Evolutionary conservation across 2,329 filamentous ascomycete species (phyloP).

Genomic region (Fusarium burgessii): DNA sequence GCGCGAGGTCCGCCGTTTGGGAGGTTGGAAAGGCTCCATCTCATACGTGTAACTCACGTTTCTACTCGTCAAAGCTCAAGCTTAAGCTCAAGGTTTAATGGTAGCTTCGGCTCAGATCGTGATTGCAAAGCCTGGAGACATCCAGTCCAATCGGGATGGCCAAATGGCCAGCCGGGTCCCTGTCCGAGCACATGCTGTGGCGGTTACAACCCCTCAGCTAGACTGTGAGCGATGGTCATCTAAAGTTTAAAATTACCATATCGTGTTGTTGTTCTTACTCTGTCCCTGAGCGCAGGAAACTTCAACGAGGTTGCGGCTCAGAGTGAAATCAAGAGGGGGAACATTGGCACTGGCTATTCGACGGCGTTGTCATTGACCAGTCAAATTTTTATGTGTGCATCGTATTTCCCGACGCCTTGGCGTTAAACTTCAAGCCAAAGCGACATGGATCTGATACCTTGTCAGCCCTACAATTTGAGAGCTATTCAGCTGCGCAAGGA

Average conservation of each 20-base stretch:
- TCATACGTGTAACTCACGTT: not conserved
- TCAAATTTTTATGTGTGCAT: not conserved
- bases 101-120: not conserved
- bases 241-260: not conserved
- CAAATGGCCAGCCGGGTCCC: not conserved
- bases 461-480: not conserved
- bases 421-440: not conserved
- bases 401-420: constrained; percentile 19
- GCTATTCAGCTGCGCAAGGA: not conserved
- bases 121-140: not conserved
- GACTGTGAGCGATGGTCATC: not conserved
- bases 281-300: too few species aligned
- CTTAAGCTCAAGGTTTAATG: constrained; percentile 10
- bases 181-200: too few species aligned
- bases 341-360: not conserved
- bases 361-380: not conserved
- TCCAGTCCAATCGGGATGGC: not conserved
- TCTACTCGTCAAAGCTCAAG: not conserved
- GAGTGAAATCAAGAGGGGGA: not conserved
- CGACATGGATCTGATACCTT: not conserved
- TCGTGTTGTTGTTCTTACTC: not conserved
- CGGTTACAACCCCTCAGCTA: not conserved
- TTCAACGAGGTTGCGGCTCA: not conserved
- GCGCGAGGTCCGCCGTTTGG: not conserved
- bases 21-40: not conserved